Evolutionary conservation across 202 grass and related monocot species (phyloP).

Genomic region (Setaria italica): DNA sequence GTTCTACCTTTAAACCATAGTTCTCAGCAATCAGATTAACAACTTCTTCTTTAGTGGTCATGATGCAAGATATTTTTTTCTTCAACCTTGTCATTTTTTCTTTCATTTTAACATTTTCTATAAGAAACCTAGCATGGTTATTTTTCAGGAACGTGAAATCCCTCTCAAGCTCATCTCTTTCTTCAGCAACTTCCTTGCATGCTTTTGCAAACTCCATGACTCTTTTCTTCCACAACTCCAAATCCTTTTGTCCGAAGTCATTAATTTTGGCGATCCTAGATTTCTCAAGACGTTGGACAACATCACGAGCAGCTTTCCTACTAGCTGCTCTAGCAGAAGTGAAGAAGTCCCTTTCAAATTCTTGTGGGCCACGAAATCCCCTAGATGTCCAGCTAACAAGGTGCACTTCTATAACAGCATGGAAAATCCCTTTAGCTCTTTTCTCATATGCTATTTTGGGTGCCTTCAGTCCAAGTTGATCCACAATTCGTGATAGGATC

Average conservation of each 20-base stretch:
- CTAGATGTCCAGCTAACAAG: not conserved
- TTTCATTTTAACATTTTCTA: not conserved
- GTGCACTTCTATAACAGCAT: conserved; percentile 7
- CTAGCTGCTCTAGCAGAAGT: not conserved
- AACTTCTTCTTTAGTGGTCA: too few relatives aligned
- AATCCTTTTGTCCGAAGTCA: not conserved
- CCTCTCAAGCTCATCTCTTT: not conserved
- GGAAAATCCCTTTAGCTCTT: not conserved
- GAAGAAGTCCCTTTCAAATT: conserved; percentile 1
- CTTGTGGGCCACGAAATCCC: not conserved
- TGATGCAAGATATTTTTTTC: not conserved
- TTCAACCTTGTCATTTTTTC: not conserved
- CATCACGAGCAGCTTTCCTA: not conserved
- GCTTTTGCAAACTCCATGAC: not conserved
- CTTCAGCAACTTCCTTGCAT: conserved; percentile 1
- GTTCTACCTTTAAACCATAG: not conserved
- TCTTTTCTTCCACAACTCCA: not conserved
- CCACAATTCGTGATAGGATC: not conserved
- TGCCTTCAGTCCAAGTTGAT: not conserved
- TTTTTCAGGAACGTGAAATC: not conserved
- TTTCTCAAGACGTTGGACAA: not conserved
- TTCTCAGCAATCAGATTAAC: not conserved
- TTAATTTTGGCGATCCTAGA: not conserved
- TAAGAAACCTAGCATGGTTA: not conserved
- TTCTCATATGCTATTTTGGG: not conserved